phyloP scores from a whole-genome alignment of 345 rosid genomes.

The Carallia brachiata region DNA sequence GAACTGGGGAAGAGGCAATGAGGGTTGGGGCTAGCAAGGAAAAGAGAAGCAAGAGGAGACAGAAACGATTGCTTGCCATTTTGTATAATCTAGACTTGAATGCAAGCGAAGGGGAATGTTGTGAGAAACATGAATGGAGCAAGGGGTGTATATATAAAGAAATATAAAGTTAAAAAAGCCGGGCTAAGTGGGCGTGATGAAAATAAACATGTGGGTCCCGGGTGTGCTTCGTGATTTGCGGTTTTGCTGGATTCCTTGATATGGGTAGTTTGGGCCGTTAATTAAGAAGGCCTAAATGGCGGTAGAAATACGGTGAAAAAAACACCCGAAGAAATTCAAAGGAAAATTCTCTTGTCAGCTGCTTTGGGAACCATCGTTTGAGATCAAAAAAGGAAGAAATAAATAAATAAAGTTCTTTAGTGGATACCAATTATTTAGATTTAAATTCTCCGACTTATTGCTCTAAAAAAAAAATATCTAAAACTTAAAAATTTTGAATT shows the following conservation, averaged over 20 bases:
- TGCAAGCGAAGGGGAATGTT: background rate
- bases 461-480: too few relatives aligned
- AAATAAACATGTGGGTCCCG: constrained; percentile 38
- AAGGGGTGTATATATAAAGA: constrained; percentile 35
- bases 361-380: too few relatives aligned
- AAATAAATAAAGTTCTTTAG: too few relatives aligned
- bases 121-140: constrained; percentile 7
- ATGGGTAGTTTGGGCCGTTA: constrained; percentile 40
- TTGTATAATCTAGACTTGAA: background rate
- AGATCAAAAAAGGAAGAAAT: too few relatives aligned
- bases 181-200: constrained; percentile 28
- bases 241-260: constrained; percentile 42
- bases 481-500: too few relatives aligned
- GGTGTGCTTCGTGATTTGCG: constrained; percentile 46
- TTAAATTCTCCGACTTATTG: too few relatives aligned
- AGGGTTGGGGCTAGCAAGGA: constrained; percentile 9
- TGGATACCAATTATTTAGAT: too few relatives aligned
- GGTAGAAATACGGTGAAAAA: constrained; percentile 21
- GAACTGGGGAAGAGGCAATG: constrained; percentile 22
- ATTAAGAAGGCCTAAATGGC: constrained; percentile 25
- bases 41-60: background rate
- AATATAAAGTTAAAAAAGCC: constrained; percentile 12
- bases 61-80: constrained; percentile 23
- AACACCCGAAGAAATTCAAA: background rate
- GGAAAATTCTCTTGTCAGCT: background rate